Conservation (phyloP, 2,329 filamentous ascomycete species). For the Ophiocordyceps robertsii region DNA sequence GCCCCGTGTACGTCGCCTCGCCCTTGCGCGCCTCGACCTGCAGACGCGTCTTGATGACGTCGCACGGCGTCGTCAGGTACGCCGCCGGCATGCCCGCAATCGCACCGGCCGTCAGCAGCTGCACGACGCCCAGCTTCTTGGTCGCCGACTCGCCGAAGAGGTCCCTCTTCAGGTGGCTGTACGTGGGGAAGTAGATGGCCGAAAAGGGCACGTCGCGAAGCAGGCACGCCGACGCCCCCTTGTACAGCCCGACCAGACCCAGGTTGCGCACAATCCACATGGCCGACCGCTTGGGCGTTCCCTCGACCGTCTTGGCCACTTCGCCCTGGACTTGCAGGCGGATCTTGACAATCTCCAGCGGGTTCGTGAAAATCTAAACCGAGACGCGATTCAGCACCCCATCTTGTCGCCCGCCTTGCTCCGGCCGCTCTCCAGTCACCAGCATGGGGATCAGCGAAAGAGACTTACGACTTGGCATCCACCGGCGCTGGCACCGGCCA, state of each 20-base stretch:
- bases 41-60: slow-evolving; percentile 97
- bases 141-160: slow-evolving; percentile 79
- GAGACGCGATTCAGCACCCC: background rate
- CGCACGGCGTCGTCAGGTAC: slow-evolving; percentile 92
- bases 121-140: slow-evolving; percentile 79
- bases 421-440: background rate
- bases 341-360: slow-evolving; percentile 98
- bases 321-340: slow-evolving; percentile 95
- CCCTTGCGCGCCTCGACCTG: slow-evolving; percentile 97
- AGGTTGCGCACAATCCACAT: slow-evolving; percentile 97
- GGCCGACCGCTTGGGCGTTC: slow-evolving; percentile 74
- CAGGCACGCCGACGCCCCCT: slow-evolving; percentile 87
- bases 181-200: slow-evolving; percentile 96
- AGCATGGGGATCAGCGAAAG: slow-evolving; percentile 1
- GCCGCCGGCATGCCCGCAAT: slow-evolving; percentile 87
- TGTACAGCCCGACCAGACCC: slow-evolving; percentile 89
- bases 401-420: background rate
- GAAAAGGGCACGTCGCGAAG: slow-evolving; percentile 96
- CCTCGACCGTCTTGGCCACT: slow-evolving; percentile 74
- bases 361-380: slow-evolving; percentile 80
- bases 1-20: slow-evolving; percentile 72
- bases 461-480: slow-evolving; percentile 84
- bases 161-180: slow-evolving; percentile 87
- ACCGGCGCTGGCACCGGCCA: slow-evolving; percentile 83
- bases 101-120: slow-evolving; percentile 86